Evolutionary conservation across 495 filamentous ascomycete genomes (phyloP).

Genomic region (Penicillium bialowiezense): DNA sequence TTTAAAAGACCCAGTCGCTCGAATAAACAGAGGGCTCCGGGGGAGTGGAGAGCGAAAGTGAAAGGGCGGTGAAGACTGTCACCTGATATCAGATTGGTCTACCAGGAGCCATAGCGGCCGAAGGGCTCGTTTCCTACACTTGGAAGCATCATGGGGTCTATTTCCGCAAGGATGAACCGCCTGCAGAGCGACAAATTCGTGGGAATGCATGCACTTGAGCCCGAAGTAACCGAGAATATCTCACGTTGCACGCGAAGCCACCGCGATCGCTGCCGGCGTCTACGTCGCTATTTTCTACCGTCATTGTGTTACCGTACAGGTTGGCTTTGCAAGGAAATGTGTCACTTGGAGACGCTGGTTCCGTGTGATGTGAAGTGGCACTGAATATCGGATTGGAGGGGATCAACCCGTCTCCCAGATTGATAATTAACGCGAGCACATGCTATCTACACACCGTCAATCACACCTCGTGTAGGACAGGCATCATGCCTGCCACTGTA

Average conservation of each 20-base stretch:
- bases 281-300: conserved; percentile 1
- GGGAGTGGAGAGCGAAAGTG: conserved; percentile 14
- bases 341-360: conserved; percentile 1
- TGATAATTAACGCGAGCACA: neutral
- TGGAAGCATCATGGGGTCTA: neutral
- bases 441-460: conserved; percentile 6
- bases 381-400: conserved; percentile 2
- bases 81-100: conserved; percentile 33
- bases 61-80: conserved; percentile 36
- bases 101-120: neutral
- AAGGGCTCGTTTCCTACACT: neutral
- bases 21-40: conserved; percentile 6
- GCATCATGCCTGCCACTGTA: conserved; percentile 7
- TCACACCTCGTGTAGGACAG: conserved; percentile 8
- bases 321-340: conserved; percentile 1
- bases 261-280: neutral
- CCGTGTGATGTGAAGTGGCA: neutral
- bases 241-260: neutral
- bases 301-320: conserved; percentile 13
- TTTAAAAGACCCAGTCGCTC: conserved; percentile 1
- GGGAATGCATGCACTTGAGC: too few relatives aligned
- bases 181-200: too few relatives aligned
- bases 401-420: neutral
- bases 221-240: too few relatives aligned
- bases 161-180: too few relatives aligned